Evolutionary conservation across 163 green algal species (phyloP).

Genomic region (Scenedesmus sp.): DNA sequence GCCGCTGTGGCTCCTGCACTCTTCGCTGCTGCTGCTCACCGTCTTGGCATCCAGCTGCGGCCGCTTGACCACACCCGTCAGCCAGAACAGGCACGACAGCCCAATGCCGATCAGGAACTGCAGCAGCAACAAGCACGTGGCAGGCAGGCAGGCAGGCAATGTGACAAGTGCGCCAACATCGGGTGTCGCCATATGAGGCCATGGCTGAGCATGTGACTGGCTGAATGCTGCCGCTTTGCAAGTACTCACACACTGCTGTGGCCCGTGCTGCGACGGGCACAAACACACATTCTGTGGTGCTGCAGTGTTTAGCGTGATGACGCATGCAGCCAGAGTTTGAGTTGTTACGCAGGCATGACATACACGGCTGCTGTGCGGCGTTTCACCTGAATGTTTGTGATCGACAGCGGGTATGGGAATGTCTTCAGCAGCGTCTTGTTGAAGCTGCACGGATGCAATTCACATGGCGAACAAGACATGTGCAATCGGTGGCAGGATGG

Average conservation of each 20-base stretch:
- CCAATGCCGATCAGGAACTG: slow-evolving; percentile 85
- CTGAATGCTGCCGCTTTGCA: neutral
- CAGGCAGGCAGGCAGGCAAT: neutral
- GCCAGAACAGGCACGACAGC: slow-evolving; percentile 83
- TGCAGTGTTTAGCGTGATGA: no score
- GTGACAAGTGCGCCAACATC: neutral
- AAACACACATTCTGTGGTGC: neutral
- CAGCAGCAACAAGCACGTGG: neutral
- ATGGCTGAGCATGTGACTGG: neutral
- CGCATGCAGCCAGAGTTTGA: neutral
- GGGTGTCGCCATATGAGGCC: neutral
- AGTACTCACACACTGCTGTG: neutral
- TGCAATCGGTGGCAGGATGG: no score
- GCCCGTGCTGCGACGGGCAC: neutral
- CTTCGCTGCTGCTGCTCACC: slow-evolving; percentile 57
- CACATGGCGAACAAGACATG: no score
- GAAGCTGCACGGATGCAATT: slow-evolving; percentile 77
- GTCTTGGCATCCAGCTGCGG: slow-evolving; percentile 68
- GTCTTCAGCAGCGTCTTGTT: slow-evolving; percentile 94
- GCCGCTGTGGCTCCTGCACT: neutral
- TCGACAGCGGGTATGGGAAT: slow-evolving; percentile 90
- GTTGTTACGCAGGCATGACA: no score
- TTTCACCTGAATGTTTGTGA: slow-evolving; percentile 83
- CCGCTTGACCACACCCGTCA: slow-evolving; percentile 76
- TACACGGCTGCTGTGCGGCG: neutral